Conservation (phyloP, 2,329 filamentous ascomycete species). For the Cercospora sp. region DNA sequence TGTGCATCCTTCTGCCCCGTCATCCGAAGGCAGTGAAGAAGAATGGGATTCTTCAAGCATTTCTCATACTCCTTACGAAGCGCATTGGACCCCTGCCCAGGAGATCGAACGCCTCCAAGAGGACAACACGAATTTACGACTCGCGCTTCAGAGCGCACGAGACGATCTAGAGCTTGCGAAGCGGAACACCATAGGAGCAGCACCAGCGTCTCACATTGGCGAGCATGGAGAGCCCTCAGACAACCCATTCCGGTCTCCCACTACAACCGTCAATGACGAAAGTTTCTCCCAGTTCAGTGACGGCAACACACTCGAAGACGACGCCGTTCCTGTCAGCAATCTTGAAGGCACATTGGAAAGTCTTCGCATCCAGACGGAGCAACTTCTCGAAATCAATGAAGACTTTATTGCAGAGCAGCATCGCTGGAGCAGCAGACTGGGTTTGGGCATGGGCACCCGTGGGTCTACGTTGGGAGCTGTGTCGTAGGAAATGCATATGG, state of each 20-base stretch:
- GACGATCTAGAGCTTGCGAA: slow-evolving; percentile 10
- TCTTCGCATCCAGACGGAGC: slow-evolving; percentile 38
- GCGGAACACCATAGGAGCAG: neutral
- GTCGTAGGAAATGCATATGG: neutral
- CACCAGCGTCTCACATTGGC: neutral
- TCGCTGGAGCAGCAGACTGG: slow-evolving; percentile 30
- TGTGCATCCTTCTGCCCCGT: slow-evolving; percentile 19
- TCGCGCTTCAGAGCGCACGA: slow-evolving; percentile 21
- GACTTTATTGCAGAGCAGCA: slow-evolving; percentile 38
- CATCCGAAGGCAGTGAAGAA: slow-evolving; percentile 23
- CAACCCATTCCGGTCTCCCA: slow-evolving; percentile 20
- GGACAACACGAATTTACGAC: slow-evolving; percentile 23
- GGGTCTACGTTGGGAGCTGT: slow-evolving; percentile 16
- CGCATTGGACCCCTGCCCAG: slow-evolving; percentile 16
- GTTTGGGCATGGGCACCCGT: neutral
- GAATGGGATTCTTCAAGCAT: slow-evolving; percentile 17
- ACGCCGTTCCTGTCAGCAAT: slow-evolving; percentile 21
- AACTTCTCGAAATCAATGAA: slow-evolving; percentile 39
- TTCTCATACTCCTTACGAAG: slow-evolving; percentile 18
- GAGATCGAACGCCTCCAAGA: slow-evolving; percentile 18
- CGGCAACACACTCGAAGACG: slow-evolving; percentile 10
- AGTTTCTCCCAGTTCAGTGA: slow-evolving; percentile 9
- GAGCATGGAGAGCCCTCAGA: neutral
- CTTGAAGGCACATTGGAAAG: slow-evolving; percentile 40
- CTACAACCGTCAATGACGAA: slow-evolving; percentile 15